These are phyloP conservation scores for Gastrolobium bilobum DNA, from an alignment of 306 rosid species.

Conservation along the genomic window DNA sequence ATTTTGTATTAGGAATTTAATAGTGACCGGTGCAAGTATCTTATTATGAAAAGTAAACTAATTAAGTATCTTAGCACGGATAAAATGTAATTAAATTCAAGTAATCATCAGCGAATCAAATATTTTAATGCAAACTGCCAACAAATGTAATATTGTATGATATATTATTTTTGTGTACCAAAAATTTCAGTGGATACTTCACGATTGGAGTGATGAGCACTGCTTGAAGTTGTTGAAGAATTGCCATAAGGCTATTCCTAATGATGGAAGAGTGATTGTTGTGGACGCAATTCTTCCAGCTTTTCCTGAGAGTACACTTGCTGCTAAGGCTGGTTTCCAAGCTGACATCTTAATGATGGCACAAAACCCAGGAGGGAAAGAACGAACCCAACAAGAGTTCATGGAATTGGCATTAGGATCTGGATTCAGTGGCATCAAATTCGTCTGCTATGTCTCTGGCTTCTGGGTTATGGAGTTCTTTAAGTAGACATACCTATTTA, in stretches of 20 bases:
- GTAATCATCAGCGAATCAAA: neutral
- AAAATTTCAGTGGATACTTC: slow-evolving; percentile 52
- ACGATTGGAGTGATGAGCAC: slow-evolving; percentile 55
- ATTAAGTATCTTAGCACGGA: no score
- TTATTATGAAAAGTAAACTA: no score
- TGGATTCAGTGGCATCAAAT: slow-evolving; percentile 49
- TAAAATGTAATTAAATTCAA: neutral
- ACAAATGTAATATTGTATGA: neutral
- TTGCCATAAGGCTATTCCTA: slow-evolving; percentile 50
- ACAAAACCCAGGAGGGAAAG: slow-evolving; percentile 58
- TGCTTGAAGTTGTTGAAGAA: slow-evolving; percentile 55
- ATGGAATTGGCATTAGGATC: slow-evolving; percentile 43
- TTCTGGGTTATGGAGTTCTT: slow-evolving; percentile 51
- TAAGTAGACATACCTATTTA: slow-evolving; percentile 25
- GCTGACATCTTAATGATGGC: slow-evolving; percentile 50
- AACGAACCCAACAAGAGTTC: slow-evolving; percentile 48
- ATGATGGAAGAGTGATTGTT: slow-evolving; percentile 56
- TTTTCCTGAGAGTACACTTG: neutral
- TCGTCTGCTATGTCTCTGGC: neutral
- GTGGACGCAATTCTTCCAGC: slow-evolving; percentile 44
- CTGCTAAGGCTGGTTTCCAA: slow-evolving; percentile 5
- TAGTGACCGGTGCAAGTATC: neutral
- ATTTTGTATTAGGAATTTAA: neutral
- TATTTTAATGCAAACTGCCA: neutral
- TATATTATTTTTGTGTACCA: neutral